These are phyloP conservation scores for Chrysochromulina parva DNA, from an alignment of 78 protist genomes.

Conservation along the genomic window DNA sequence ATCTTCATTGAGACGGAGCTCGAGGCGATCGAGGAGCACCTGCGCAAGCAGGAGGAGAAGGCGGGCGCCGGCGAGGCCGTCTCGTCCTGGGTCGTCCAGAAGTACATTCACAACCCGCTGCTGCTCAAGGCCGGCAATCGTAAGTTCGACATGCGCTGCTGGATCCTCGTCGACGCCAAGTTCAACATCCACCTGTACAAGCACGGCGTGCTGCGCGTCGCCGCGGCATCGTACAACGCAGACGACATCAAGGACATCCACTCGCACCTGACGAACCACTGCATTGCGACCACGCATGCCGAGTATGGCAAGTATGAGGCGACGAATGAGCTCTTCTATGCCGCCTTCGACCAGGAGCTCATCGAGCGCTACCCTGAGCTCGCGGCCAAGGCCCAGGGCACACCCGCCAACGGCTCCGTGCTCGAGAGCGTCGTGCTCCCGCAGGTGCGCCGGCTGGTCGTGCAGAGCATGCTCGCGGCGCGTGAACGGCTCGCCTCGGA, in stretches of 20 bases:
- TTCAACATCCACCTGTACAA: background rate
- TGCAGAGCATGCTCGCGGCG: background rate
- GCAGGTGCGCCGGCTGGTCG: background rate
- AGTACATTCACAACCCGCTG: background rate
- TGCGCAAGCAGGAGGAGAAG: background rate
- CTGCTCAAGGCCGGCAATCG: background rate
- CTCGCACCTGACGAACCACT: background rate
- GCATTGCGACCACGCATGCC: background rate
- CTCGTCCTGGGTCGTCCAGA: background rate
- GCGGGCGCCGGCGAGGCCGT: background rate
- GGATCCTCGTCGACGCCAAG: background rate
- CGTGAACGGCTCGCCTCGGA: background rate
- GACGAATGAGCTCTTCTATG: slow-evolving; percentile 10
- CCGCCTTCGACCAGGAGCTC: background rate
- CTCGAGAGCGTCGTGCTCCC: background rate
- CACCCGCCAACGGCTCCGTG: background rate
- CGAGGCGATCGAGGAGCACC: background rate
- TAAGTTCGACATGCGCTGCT: slow-evolving; percentile 8
- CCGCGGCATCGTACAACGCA: background rate
- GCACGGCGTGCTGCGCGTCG: slow-evolving; percentile 5
- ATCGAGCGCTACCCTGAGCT: background rate
- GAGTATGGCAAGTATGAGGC: background rate
- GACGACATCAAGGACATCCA: background rate
- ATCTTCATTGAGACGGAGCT: background rate
- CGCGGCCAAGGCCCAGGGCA: background rate